Conservation (phyloP, 2,329 filamentous ascomycete genomes). For the Hymenoscyphus albidus region DNA sequence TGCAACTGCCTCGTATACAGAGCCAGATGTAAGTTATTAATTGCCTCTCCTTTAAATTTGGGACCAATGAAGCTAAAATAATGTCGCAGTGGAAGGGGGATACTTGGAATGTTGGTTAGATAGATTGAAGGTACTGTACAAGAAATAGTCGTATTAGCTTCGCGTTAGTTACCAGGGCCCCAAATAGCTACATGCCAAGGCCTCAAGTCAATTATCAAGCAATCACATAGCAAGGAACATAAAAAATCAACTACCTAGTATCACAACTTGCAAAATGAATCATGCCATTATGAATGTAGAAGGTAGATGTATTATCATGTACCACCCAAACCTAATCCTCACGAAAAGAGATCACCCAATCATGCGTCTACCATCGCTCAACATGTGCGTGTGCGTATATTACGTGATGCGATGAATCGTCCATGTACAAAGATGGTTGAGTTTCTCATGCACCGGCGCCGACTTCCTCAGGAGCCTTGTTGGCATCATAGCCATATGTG, state of each 20-base stretch:
- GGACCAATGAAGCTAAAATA: background rate
- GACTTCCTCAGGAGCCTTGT: constrained; percentile 60
- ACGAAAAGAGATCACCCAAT: background rate
- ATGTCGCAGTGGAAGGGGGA: constrained; percentile 25
- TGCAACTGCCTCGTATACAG: constrained; percentile 54
- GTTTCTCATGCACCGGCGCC: constrained; percentile 18
- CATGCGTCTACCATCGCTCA: background rate
- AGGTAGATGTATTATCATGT: background rate
- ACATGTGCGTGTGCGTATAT: background rate
- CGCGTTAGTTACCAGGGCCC: background rate
- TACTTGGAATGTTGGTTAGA: constrained; percentile 18
- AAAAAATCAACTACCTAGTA: background rate
- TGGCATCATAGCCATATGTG: constrained; percentile 62
- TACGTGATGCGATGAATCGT: background rate
- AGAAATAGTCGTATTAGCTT: background rate
- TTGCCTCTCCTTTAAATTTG: background rate
- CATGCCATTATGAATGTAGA: background rate
- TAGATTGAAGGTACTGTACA: background rate
- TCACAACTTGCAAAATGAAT: background rate
- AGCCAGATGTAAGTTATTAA: constrained; percentile 51
- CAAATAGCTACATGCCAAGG: no score
- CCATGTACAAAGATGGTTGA: background rate
- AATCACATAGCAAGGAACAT: background rate
- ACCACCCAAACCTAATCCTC: background rate
- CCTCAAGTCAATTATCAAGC: background rate